These are phyloP conservation scores for Boletus reticuloceps DNA, from an alignment of 768 basidiomycete species.

Conservation along the genomic window DNA sequence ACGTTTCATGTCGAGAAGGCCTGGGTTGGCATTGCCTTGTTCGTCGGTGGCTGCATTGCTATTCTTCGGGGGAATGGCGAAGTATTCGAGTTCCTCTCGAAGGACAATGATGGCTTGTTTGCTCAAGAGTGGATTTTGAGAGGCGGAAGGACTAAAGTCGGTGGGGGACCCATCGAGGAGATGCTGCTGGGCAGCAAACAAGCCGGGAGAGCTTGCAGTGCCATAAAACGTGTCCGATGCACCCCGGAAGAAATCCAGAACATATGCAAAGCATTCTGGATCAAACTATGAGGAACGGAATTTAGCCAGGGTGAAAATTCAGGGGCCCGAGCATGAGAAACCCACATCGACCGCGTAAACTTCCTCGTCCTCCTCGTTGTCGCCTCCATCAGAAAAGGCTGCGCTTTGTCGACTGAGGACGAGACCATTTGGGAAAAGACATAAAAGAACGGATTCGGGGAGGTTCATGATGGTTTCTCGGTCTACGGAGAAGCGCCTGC, in stretches of 20 bases:
- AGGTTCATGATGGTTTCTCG: slow-evolving; percentile 98
- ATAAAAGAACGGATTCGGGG: slow-evolving; percentile 94
- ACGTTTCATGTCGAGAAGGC: slow-evolving; percentile 77
- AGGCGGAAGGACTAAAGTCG: slow-evolving; percentile 58
- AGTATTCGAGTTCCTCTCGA: slow-evolving; percentile 97
- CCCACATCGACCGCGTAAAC: slow-evolving; percentile 95
- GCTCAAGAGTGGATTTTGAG: slow-evolving; percentile 87
- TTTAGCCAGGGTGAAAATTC: not conserved
- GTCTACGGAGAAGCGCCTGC: slow-evolving; percentile 89
- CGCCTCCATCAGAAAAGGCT: slow-evolving; percentile 70
- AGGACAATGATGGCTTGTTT: slow-evolving; percentile 99
- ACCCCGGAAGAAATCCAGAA: slow-evolving; percentile 86
- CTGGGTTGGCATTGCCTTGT: slow-evolving; percentile 76
- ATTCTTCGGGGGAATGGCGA: slow-evolving; percentile 84
- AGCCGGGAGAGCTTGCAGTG: slow-evolving; percentile 64
- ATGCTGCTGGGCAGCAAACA: slow-evolving; percentile 77
- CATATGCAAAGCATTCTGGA: slow-evolving; percentile 93
- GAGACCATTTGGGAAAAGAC: slow-evolving; percentile 96
- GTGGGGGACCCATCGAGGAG: slow-evolving; percentile 63
- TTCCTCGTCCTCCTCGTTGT: slow-evolving; percentile 80
- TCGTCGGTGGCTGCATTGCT: slow-evolving; percentile 64
- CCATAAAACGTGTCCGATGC: slow-evolving; percentile 94
- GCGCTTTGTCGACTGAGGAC: slow-evolving; percentile 86
- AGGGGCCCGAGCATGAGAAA: slow-evolving; percentile 24
- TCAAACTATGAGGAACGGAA: slow-evolving; percentile 69